Evolutionary conservation across 768 basidiomycete species (phyloP), one percentile per base, ranked within the genome.

Genomic region (Boletus patriciae): DNA sequence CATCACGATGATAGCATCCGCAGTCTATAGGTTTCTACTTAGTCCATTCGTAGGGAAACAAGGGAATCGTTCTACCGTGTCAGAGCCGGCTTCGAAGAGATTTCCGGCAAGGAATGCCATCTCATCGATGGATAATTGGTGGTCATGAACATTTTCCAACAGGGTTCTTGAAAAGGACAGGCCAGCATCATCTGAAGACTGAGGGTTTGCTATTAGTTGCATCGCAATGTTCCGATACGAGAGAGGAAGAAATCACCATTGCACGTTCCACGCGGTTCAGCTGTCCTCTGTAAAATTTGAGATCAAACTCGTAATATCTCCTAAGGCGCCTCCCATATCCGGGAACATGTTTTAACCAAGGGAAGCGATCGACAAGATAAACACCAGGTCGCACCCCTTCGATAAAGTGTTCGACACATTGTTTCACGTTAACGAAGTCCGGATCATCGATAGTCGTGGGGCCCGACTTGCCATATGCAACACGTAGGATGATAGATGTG

Each of bases 1-100:
- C 27, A 72, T 73, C 43, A 74, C 76, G 29, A 83, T 80, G 7
- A 68, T 15, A 23, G 21, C 49, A 47, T 38, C 29, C 2, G 55
- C 34, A 48, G n/a, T 55, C 57, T 46, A 40, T 38, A 6, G 8
- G 1, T 23, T n/a, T 25, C 7, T 2, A 33, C 11, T 46, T 16
- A 52, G 48, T 34, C 12, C 1, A 21, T 25, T 8, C 9, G 9
- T 5, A 19, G 4, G 8, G 2, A 0, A 2, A 5, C 3, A 21
- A 5, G 11, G 8, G 6, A 50, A 21, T 23, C 3, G 11, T 12
- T 38, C 57, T 52, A 75, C 77, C 41, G 85, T 86, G 55, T 84
- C 85, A 0, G 78, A 78, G 5, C 85, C 84, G 11, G 84, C 85
- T 43, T 81, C 85, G 58, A 84, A 85, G 66, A 86, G 76, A 27